phyloP scores from a whole-genome alignment of 805 yeast genomes.

The Saccharomycopsis amapae region DNA sequence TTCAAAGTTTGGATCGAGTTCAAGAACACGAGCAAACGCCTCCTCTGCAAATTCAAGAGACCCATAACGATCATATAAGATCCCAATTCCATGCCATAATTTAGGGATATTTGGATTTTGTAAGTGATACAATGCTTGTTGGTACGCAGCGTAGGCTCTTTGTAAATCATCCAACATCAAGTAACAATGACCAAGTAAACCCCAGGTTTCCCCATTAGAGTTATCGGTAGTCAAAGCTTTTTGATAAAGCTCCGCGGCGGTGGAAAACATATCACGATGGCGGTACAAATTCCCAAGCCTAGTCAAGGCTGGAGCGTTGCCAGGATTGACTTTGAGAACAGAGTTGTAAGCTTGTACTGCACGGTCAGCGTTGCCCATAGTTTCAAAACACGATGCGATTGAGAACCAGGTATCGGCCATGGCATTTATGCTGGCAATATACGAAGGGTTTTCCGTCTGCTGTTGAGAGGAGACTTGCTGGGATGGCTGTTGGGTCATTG shows the following conservation, averaged over 20 bases:
- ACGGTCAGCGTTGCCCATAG: conserved; percentile 79
- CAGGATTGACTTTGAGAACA: conserved; percentile 82
- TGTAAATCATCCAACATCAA: conserved; percentile 94
- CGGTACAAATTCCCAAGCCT: conserved; percentile 85
- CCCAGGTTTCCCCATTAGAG: conserved; percentile 96
- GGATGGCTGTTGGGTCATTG: not conserved
- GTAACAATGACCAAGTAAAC: conserved; percentile 91
- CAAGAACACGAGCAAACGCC: conserved; percentile 92
- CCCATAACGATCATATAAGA: conserved; percentile 92
- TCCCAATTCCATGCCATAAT: conserved; percentile 98
- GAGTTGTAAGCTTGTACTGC: conserved; percentile 86
- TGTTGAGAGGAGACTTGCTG: not conserved
- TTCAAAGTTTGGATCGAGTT: conserved; percentile 92
- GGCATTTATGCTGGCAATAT: conserved; percentile 28
- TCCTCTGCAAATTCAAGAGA: conserved; percentile 96
- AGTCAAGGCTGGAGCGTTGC: conserved; percentile 76
- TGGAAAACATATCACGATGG: conserved; percentile 81
- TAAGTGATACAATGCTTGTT: conserved; percentile 85
- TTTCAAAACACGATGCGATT: conserved; percentile 55
- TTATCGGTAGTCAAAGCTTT: conserved; percentile 75
- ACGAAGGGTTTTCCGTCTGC: not conserved
- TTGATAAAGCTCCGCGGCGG: conserved; percentile 92
- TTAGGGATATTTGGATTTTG: conserved; percentile 94
- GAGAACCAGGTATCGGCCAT: conserved; percentile 35
- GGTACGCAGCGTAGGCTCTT: conserved; percentile 93